Conservation (phyloP, 2,329 filamentous ascomycete genomes). For the Trichoderma hamatum region DNA sequence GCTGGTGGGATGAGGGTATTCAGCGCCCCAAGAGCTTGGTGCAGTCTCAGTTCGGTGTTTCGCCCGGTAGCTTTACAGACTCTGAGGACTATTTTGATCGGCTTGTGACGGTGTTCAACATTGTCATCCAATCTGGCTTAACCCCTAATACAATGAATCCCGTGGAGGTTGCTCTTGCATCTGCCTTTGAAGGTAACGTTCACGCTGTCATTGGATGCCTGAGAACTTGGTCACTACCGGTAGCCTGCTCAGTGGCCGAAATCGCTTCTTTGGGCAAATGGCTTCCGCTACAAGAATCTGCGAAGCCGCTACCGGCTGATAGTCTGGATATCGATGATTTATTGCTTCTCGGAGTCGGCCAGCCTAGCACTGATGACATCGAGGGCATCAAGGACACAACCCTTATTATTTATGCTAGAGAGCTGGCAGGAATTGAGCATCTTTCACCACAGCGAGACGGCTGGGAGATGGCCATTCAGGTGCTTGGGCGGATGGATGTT, state of each 20-base stretch:
- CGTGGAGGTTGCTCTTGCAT: slow-evolving; percentile 80
- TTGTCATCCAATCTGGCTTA: slow-evolving; percentile 70
- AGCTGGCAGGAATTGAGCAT: slow-evolving; percentile 60
- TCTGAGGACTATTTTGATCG: slow-evolving; percentile 73
- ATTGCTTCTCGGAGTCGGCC: slow-evolving; percentile 73
- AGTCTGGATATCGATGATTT: slow-evolving; percentile 82
- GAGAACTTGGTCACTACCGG: slow-evolving; percentile 76
- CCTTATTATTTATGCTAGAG: slow-evolving; percentile 73
- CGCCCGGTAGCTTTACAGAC: slow-evolving; percentile 50
- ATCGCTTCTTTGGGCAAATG: slow-evolving; percentile 82
- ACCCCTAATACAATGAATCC: slow-evolving; percentile 74
- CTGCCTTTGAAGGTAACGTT: slow-evolving; percentile 79
- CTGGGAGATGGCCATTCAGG: slow-evolving; percentile 86
- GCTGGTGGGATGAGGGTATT: slow-evolving; percentile 90
- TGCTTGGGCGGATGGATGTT: slow-evolving; percentile 81
- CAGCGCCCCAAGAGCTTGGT: slow-evolving; percentile 47
- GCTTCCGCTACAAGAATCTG: slow-evolving; percentile 58
- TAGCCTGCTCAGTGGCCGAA: slow-evolving; percentile 79
- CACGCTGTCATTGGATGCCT: slow-evolving; percentile 76
- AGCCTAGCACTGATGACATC: slow-evolving; percentile 59
- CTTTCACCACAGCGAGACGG: slow-evolving; percentile 63
- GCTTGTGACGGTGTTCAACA: slow-evolving; percentile 70
- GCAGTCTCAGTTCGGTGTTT: slow-evolving; percentile 45
- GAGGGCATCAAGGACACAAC: slow-evolving; percentile 78
- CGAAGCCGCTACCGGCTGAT: slow-evolving; percentile 58